A percentile compares a stretch with the other conserved stretches of the same genome.
Evolutionary conservation across 345 rosid genomes (phyloP).

Genomic region (Brassica nigra): DNA sequence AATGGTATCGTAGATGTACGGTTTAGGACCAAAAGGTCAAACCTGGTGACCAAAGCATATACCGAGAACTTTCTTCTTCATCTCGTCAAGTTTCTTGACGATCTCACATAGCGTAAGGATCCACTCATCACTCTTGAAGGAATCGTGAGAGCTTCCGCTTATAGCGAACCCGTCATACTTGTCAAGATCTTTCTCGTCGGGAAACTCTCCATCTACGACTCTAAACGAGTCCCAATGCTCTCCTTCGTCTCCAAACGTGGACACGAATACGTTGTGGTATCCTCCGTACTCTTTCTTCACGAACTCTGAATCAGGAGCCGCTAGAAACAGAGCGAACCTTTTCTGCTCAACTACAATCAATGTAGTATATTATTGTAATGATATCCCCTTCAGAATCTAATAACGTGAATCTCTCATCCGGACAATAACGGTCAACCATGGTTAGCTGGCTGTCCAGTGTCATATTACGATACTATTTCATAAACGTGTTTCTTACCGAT

Average conservation of each 20-base stretch:
- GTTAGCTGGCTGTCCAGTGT: not conserved
- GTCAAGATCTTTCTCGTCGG: constrained; percentile 58
- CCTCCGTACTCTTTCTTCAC: too few relatives aligned
- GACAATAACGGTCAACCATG: constrained; percentile 17
- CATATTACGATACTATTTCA: not conserved
- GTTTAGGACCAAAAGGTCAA: not conserved
- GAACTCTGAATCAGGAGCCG: too few relatives aligned
- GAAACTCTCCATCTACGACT: constrained; percentile 44
- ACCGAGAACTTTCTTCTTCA: constrained; percentile 80
- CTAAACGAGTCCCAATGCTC: too few relatives aligned
- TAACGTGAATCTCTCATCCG: not conserved
- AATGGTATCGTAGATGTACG: too few relatives aligned
- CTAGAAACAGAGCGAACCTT: too few relatives aligned
- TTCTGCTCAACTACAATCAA: not conserved
- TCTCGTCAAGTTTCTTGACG: constrained; percentile 62
- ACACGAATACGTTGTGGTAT: too few relatives aligned
- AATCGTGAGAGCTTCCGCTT: constrained; percentile 86
- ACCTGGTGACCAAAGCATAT: constrained; percentile 99
- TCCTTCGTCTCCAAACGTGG: too few relatives aligned
- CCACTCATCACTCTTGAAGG: constrained; percentile 75
- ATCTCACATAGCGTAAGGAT: constrained; percentile 70
- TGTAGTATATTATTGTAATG: not conserved
- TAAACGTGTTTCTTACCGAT: not conserved
- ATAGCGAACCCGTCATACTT: constrained; percentile 76
- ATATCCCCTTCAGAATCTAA: not conserved